Evolutionary conservation across 2,329 filamentous ascomycete genomes (phyloP).

Genomic region (Trichoderma sp.): DNA sequence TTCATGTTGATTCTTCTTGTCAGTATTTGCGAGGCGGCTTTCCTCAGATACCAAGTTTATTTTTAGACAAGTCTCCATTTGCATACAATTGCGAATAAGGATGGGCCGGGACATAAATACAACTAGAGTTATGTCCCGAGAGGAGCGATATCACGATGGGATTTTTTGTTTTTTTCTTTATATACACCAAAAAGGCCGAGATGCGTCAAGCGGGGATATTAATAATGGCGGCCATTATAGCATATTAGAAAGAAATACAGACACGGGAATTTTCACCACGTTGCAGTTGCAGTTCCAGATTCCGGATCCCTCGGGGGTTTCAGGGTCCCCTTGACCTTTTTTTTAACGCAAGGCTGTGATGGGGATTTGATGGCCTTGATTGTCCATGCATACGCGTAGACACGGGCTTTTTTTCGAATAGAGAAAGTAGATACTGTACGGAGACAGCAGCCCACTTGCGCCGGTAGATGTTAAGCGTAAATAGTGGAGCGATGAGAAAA

Average conservation of each 20-base stretch:
- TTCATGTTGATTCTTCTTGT: not conserved
- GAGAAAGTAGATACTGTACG: not conserved
- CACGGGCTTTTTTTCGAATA: not conserved
- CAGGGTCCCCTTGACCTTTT: not conserved
- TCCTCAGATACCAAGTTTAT: conserved; percentile 13
- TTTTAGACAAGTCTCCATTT: conserved; percentile 3
- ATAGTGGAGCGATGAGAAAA: not conserved
- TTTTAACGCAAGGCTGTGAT: not conserved
- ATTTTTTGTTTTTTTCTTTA: not conserved
- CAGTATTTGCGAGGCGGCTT: not conserved
- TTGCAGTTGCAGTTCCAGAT: too few species aligned
- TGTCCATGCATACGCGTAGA: conserved; percentile 4
- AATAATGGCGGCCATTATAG: not conserved
- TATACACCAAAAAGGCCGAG: not conserved
- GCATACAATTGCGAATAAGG: not conserved
- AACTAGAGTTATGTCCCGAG: conserved; percentile 1
- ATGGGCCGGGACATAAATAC: not conserved
- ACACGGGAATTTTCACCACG: conserved; percentile 5
- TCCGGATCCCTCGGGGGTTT: not conserved
- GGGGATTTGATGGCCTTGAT: too few species aligned
- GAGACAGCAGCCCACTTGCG: not conserved
- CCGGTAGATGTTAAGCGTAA: not conserved
- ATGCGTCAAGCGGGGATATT: not conserved
- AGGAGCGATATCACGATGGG: not conserved
- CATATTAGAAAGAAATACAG: conserved; percentile 5